phyloP scores from a whole-genome alignment of 2,329 filamentous ascomycete genomes.

The Cryphonectria carpinicola region DNA sequence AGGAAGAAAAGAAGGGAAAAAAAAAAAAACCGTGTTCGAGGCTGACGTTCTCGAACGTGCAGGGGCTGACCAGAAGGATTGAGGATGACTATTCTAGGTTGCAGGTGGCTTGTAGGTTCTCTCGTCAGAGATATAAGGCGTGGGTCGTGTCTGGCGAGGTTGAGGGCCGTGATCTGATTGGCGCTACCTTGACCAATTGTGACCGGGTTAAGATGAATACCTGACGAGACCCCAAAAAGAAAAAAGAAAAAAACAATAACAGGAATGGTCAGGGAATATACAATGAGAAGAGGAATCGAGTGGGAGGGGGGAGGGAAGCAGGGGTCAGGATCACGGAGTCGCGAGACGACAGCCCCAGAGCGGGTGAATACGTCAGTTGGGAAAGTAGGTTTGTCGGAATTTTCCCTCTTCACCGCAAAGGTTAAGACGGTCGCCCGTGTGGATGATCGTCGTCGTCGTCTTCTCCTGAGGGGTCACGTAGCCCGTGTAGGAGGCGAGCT shows the following conservation, averaged over 20 bases:
- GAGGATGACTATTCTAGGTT: constrained; percentile 23
- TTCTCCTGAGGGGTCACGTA: constrained; percentile 40
- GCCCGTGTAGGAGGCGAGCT: constrained; percentile 34
- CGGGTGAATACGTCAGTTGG: constrained; percentile 44
- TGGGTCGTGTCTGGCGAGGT: constrained; percentile 44
- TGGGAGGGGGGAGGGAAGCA: constrained; percentile 11
- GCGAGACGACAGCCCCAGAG: constrained; percentile 27
- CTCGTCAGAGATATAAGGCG: constrained; percentile 38
- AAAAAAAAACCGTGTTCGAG: constrained; percentile 11
- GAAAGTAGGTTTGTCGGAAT: constrained; percentile 42
- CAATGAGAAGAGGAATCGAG: constrained; percentile 17
- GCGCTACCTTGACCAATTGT: constrained; percentile 34
- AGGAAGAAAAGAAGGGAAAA: neutral
- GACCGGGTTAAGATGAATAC: constrained; percentile 14
- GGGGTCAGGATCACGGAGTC: constrained; percentile 30
- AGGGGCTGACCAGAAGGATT: constrained; percentile 18
- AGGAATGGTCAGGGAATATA: constrained; percentile 24
- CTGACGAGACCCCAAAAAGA: constrained; percentile 33
- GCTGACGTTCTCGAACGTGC: constrained; percentile 11
- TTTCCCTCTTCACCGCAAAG: constrained; percentile 38
- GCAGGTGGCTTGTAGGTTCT: constrained; percentile 24
- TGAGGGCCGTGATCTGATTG: constrained; percentile 51
- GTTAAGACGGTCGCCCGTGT: constrained; percentile 40
- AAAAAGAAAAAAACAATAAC: constrained; percentile 30
- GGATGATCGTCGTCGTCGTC: constrained; percentile 41